A percentile compares a stretch with the other conserved stretches of the same genome.
Conservation (phyloP, 345 rosid genomes). For the Brassica carinata region DNA sequence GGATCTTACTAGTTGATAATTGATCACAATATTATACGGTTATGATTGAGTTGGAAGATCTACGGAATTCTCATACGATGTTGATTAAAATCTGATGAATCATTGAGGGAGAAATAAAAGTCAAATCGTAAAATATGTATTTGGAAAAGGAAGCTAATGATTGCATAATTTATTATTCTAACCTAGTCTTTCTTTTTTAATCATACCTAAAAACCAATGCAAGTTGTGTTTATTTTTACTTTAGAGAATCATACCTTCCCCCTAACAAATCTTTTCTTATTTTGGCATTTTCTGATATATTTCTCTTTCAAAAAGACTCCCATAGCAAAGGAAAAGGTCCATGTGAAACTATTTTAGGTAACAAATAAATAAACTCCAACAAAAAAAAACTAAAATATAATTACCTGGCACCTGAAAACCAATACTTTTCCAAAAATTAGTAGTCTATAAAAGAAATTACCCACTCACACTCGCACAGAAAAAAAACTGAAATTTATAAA, state of each 20-base stretch:
- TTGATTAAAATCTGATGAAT: constrained; percentile 9
- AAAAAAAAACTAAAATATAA: neutral
- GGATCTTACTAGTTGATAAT: neutral
- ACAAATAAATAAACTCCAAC: neutral
- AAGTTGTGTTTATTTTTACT: constrained; percentile 1
- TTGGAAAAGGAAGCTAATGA: constrained; percentile 15
- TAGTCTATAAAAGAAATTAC: neutral
- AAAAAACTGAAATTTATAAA: neutral
- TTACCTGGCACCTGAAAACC: constrained; percentile 16
- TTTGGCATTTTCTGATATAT: constrained; percentile 33
- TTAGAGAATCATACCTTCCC: constrained; percentile 42
- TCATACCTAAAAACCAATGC: constrained; percentile 14
- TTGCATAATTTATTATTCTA: constrained; percentile 10
- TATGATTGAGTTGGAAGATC: constrained; percentile 18
- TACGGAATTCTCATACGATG: neutral
- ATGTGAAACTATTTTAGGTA: constrained; percentile 30
- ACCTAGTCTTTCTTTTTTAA: neutral
- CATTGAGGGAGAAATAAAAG: constrained; percentile 5
- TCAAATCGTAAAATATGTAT: constrained; percentile 7
- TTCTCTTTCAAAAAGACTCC: constrained; percentile 16
- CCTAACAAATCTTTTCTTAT: constrained; percentile 36
- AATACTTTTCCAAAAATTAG: neutral
- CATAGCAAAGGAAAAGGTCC: constrained; percentile 38
- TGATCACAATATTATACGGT: neutral
- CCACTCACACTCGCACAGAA: neutral